phyloP scores from a whole-genome alignment of 1,284 basidiomycete species.

The Vanrija sp. region DNA sequence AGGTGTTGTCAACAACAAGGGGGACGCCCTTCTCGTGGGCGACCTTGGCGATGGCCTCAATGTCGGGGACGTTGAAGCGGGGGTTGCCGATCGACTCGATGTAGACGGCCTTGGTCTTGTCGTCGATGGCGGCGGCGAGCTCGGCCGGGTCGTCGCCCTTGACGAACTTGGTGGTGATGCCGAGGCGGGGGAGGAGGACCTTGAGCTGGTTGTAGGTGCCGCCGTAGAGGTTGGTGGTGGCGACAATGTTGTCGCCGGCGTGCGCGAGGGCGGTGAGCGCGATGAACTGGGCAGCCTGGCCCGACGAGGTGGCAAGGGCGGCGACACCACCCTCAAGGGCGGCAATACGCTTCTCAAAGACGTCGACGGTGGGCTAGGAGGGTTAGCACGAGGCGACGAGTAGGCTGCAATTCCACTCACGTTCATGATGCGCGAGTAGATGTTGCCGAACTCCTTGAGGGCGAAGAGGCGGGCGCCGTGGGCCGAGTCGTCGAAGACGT shows the following conservation, averaged over 20 bases:
- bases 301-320: conserved; percentile 72
- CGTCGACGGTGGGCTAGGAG: conserved; percentile 66
- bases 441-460: conserved; percentile 65
- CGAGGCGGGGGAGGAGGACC: conserved; percentile 47
- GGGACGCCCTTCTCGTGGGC: conserved; percentile 15
- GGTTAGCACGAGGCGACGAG: background rate
- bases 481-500: conserved; percentile 73
- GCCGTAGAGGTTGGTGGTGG: conserved; percentile 65
- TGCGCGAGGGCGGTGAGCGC: conserved; percentile 64
- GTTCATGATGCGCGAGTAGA: conserved; percentile 75
- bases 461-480: conserved; percentile 81
- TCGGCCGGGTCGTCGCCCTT: conserved; percentile 59
- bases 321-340: conserved; percentile 77
- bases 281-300: conserved; percentile 78
- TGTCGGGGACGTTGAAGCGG: conserved; percentile 67
- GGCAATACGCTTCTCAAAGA: conserved; percentile 77
- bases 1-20: conserved; percentile 76
- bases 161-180: conserved; percentile 75
- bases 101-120: conserved; percentile 59
- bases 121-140: conserved; percentile 65
- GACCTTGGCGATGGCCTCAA: conserved; percentile 70
- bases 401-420: conserved; percentile 5
- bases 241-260: conserved; percentile 76
- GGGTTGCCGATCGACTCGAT: conserved; percentile 85
- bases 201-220: conserved; percentile 88